Evolutionary conservation across 768 basidiomycete genomes (phyloP).

Genomic region (Lentinula aciculospora): DNA sequence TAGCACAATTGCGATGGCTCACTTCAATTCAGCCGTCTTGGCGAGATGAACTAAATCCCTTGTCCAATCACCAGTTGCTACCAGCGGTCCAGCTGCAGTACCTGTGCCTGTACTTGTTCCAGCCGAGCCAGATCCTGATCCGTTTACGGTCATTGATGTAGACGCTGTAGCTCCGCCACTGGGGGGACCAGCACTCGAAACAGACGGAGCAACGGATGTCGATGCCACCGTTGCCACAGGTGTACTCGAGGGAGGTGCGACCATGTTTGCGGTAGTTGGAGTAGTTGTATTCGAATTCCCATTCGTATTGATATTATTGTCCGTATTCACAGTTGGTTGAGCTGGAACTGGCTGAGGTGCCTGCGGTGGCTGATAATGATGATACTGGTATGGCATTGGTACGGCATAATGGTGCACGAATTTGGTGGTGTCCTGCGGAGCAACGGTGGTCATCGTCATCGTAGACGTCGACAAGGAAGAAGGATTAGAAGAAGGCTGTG

Average conservation of each 20-base stretch:
- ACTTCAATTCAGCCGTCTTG: slow-evolving; percentile 88
- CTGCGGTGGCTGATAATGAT: slow-evolving; percentile 1
- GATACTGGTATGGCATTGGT: background rate
- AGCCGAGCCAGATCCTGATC: background rate
- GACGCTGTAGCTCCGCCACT: background rate
- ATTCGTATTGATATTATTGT: background rate
- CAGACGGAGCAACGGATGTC: background rate
- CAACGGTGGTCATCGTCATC: slow-evolving; percentile 4
- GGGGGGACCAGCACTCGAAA: background rate
- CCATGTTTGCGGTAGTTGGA: background rate
- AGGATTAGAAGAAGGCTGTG: background rate
- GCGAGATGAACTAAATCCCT: slow-evolving; percentile 82
- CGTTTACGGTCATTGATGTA: background rate
- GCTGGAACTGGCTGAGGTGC: background rate
- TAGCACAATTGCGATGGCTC: slow-evolving; percentile 30
- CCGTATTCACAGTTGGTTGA: background rate
- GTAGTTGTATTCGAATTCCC: too few species aligned
- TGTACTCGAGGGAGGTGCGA: background rate
- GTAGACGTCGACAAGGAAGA: background rate
- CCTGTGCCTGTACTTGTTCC: background rate
- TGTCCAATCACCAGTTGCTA: slow-evolving; percentile 85
- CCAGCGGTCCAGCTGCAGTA: slow-evolving; percentile 33
- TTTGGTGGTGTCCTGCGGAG: slow-evolving; percentile 4
- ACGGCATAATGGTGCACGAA: slow-evolving; percentile 1
- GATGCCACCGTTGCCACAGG: background rate